These are phyloP conservation scores for Styphnolobium japonicum DNA, from an alignment of 306 rosid species.

Conservation along the genomic window DNA sequence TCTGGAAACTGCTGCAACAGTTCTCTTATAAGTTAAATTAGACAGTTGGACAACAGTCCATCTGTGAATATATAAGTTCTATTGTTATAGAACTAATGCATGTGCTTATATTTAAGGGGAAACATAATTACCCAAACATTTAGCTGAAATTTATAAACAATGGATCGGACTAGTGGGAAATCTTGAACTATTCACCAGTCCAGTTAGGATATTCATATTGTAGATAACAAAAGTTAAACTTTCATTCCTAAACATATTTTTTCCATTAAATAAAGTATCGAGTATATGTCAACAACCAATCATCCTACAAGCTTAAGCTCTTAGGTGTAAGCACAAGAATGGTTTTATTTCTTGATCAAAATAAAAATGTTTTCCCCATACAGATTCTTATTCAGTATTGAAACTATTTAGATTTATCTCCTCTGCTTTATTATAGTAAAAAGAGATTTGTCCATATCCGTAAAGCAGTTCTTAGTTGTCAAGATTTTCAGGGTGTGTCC, in stretches of 20 bases:
- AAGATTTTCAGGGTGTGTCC: background rate
- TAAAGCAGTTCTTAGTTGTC: background rate
- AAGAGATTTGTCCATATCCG: background rate
- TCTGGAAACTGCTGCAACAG: background rate
- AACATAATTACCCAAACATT: background rate
- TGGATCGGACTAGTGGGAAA: too few relatives aligned
- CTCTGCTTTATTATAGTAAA: background rate
- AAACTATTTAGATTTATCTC: background rate
- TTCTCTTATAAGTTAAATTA: background rate
- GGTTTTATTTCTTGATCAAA: background rate
- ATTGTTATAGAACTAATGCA: background rate
- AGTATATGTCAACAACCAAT: background rate
- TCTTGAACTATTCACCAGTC: too few relatives aligned
- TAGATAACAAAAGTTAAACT: too few relatives aligned
- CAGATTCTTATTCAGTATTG: background rate
- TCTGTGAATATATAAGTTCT: background rate
- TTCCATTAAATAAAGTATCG: too few relatives aligned
- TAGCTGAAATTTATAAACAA: background rate
- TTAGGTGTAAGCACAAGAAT: background rate
- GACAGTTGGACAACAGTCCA: too few relatives aligned
- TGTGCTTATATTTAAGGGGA: background rate
- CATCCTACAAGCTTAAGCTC: background rate
- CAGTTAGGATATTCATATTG: too few relatives aligned
- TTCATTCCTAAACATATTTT: too few relatives aligned
- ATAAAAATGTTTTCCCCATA: background rate